phyloP scores from a whole-genome alignment of 2,329 filamentous ascomycete species.

The Fusarium nanum region DNA sequence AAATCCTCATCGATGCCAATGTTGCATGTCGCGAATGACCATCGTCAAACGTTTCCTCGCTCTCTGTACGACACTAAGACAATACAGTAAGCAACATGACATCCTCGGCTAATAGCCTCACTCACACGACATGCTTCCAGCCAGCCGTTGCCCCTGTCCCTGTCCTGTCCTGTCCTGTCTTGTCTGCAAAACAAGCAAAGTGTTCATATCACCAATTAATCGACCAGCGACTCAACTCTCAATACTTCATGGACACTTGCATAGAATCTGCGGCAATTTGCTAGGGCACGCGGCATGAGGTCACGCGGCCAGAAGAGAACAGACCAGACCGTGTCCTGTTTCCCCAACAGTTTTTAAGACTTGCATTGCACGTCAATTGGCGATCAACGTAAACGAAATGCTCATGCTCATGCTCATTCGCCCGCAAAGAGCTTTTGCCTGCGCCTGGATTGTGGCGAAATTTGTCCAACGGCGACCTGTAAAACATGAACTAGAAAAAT shows the following conservation, averaged over 20 bases:
- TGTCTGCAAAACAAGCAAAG: neutral
- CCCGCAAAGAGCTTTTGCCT: constrained; percentile 2
- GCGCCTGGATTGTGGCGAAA: constrained; percentile 29
- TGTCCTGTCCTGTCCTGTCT: neutral
- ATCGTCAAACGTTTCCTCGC: constrained; percentile 16
- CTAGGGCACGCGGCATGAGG: constrained; percentile 33
- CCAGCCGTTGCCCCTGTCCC: constrained; percentile 6
- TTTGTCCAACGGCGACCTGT: constrained; percentile 2
- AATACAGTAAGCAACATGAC: constrained; percentile 2
- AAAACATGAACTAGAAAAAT: neutral
- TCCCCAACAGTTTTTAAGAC: constrained; percentile 40
- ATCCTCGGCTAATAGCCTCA: constrained; percentile 29
- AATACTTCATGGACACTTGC: neutral
- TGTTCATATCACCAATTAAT: constrained; percentile 9
- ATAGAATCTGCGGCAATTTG: constrained; percentile 8
- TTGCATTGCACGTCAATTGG: constrained; percentile 30
- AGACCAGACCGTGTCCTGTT: constrained; percentile 32
- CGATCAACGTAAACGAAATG: constrained; percentile 30
- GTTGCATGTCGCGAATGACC: constrained; percentile 11
- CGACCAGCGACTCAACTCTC: neutral
- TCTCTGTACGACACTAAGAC: neutral
- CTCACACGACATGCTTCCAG: constrained; percentile 8
- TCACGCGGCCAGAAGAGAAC: constrained; percentile 37
- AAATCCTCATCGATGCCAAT: constrained; percentile 22
- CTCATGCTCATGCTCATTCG: constrained; percentile 34